Evolutionary conservation across 1,284 basidiomycete species (phyloP), one percentile per base, ranked within the genome.

Genomic region (Microbotryum silenes-acaulis): DNA sequence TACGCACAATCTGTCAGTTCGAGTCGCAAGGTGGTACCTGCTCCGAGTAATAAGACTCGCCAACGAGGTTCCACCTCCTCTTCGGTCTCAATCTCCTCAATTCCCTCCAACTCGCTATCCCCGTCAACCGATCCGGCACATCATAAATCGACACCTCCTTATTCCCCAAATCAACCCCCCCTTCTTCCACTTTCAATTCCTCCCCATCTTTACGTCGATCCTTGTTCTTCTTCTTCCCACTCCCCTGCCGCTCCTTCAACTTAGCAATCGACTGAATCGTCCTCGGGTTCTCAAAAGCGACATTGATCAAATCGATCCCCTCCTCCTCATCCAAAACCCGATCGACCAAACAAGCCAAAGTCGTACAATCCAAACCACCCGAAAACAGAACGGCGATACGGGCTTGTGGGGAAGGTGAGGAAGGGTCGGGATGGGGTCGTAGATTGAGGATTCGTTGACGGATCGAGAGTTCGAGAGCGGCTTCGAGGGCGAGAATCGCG

Each of bases 251-350:
- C 51, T 18, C 66, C 65, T 37, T 73, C 73, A 37, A 72, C 65
- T 37, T 68, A 56, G 9, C 65, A 62, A 52, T 71, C 63, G 56
- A 46, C 25, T 51, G 75, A 67, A 48, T 72, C 71, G 49, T 85
- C 4, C 89, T 82, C 12, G 91, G 90, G 72, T 96, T 96, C 73
- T 96, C 90, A 69, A 99, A 98, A 0, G 89, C 91, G 4, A 99
- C 92, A 71, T 97, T 98, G 25, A 99, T 78, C 1, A 99, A 78
- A 71, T 99, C 94, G 59, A 99, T 92, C 0, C 91, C 86, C 73
- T 91, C 88, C 46, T 81, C 79, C 7, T 76, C 59, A 3, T 88
- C 85, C 29, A 91, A 72, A 71, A 87, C 83, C 57, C 88, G 90
- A 71, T 93, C 82, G 0, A 90, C 86, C 0, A 97, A 77, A 66